These are phyloP conservation scores for Saitozyma podzolica DNA, from an alignment of 768 basidiomycete species.

Conservation along the genomic window DNA sequence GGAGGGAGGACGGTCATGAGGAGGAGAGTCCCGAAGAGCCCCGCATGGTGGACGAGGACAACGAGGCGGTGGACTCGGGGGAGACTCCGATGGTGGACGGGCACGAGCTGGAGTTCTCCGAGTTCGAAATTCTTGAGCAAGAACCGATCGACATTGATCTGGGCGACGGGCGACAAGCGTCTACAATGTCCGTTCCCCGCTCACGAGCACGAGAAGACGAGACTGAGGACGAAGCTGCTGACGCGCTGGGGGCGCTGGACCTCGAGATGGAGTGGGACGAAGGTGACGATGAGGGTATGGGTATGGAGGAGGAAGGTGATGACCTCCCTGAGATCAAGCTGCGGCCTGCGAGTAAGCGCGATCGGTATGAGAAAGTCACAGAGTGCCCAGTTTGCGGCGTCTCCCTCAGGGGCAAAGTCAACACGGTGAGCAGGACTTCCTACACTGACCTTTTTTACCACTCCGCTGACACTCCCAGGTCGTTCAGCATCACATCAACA, in stretches of 20 bases:
- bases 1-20: slow-evolving; percentile 11
- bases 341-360: not conserved
- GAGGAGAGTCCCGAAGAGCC: not conserved
- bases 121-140: slow-evolving; percentile 14
- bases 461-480: slow-evolving; percentile 53
- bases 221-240: slow-evolving; percentile 10
- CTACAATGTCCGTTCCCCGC: no score
- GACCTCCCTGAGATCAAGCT: not conserved
- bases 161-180: slow-evolving; percentile 8
- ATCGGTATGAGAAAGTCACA: slow-evolving; percentile 17
- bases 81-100: slow-evolving; percentile 19
- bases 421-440: slow-evolving; percentile 39
- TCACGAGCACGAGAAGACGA: slow-evolving; percentile 10
- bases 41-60: not conserved
- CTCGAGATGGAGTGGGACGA: slow-evolving; percentile 65
- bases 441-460: not conserved
- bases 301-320: slow-evolving; percentile 50
- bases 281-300: slow-evolving; percentile 68
- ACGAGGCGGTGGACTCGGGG: not conserved
- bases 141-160: slow-evolving; percentile 11
- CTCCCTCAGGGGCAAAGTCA: slow-evolving; percentile 37
- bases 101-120: not conserved
- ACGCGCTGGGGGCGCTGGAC: slow-evolving; percentile 1
- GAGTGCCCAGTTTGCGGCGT: slow-evolving; percentile 44
- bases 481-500: slow-evolving; percentile 61